These are phyloP conservation scores for Manihot esculenta DNA, from an alignment of 441 rosid genomes.

Conservation along the genomic window DNA sequence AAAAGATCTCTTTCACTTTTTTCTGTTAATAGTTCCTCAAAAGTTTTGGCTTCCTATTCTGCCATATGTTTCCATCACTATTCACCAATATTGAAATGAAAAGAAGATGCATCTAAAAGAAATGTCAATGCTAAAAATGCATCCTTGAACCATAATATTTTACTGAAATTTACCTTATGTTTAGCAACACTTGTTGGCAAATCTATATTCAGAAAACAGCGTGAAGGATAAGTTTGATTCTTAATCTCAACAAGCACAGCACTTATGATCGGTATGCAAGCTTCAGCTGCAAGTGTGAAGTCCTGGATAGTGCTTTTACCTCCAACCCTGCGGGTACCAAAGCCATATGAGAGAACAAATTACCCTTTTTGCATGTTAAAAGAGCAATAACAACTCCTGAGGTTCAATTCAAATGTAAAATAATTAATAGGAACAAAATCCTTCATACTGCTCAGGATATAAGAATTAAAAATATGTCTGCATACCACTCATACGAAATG, in stretches of 20 bases:
- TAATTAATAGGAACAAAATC: too few relatives aligned
- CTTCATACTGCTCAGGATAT: conserved; percentile 1
- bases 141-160: too few relatives aligned
- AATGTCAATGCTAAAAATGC: background rate
- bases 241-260: conserved; percentile 54
- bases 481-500: conserved; percentile 77
- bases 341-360: background rate
- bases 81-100: background rate
- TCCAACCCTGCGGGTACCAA: conserved; percentile 46
- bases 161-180: conserved; percentile 62
- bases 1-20: background rate
- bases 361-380: background rate
- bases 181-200: conserved; percentile 68
- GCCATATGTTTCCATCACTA: background rate
- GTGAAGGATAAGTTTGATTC: conserved; percentile 53
- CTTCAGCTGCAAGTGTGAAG: conserved; percentile 70
- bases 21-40: background rate
- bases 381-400: background rate
- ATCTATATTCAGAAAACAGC: conserved; percentile 75
- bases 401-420: too few relatives aligned
- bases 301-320: conserved; percentile 56
- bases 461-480: conserved; percentile 8
- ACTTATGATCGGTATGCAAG: conserved; percentile 72
- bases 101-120: background rate
- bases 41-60: background rate